These are phyloP conservation scores for Wickerhamomyces subpelliculosus DNA, from an alignment of 805 yeast genomes.

Conservation along the genomic window DNA sequence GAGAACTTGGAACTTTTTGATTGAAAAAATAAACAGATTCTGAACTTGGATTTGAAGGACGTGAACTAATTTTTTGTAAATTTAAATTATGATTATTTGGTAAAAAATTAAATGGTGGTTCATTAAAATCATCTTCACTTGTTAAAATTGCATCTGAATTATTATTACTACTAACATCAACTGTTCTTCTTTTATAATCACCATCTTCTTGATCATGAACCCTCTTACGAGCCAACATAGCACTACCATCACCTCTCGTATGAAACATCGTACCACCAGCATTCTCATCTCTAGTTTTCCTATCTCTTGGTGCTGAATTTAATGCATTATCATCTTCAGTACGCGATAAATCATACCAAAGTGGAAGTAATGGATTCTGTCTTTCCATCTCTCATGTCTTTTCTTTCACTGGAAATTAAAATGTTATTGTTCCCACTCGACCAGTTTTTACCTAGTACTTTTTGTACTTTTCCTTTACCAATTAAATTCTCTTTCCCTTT, in stretches of 20 bases:
- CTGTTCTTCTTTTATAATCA: conserved; percentile 11
- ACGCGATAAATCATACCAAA: conserved; percentile 38
- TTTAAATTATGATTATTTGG: background rate
- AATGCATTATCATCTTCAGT: conserved; percentile 25
- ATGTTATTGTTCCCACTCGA: background rate
- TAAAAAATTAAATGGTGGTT: background rate
- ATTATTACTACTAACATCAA: conserved; percentile 5
- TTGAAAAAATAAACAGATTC: conserved; percentile 18
- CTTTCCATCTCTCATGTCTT: conserved; percentile 1
- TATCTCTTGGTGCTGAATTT: conserved; percentile 33
- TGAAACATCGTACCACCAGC: conserved; percentile 38
- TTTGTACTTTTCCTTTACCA: background rate
- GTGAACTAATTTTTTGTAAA: conserved; percentile 11
- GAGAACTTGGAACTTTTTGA: conserved; percentile 17
- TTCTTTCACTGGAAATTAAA: background rate
- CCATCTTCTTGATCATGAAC: conserved; percentile 9
- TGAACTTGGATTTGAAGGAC: conserved; percentile 15
- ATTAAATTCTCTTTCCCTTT: too few species aligned
- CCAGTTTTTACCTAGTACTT: background rate
- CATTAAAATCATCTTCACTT: conserved; percentile 12
- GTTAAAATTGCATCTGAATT: conserved; percentile 15
- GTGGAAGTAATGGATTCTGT: conserved; percentile 34
- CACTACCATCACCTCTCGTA: conserved; percentile 23
- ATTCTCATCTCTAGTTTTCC: conserved; percentile 34
- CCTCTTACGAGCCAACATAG: conserved; percentile 11